Evolutionary conservation across 2,329 filamentous ascomycete species (phyloP).

Genomic region (Fusarium sp.): DNA sequence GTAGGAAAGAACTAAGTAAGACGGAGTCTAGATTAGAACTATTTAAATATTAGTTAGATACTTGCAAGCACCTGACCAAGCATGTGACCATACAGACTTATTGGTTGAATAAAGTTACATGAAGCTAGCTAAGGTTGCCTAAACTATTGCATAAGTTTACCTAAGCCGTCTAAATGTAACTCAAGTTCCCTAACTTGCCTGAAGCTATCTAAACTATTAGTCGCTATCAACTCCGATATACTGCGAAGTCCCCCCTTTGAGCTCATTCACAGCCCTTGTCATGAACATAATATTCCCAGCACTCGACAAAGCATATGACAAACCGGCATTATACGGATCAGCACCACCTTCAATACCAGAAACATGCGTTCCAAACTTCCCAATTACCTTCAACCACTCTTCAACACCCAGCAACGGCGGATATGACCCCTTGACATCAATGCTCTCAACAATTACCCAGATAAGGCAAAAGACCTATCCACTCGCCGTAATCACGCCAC

Average conservation of each 20-base stretch:
- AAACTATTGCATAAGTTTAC: too few relatives aligned
- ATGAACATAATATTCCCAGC: neutral
- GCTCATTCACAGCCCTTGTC: neutral
- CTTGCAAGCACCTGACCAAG: too few relatives aligned
- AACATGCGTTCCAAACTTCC: neutral
- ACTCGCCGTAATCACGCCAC: too few relatives aligned
- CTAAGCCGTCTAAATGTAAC: too few relatives aligned
- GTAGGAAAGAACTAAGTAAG: too few relatives aligned
- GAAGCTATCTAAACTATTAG: fast-evolving
- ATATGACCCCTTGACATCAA: neutral
- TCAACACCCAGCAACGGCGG: neutral
- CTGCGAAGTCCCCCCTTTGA: neutral
- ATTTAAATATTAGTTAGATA: too few relatives aligned
- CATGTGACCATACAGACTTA: too few relatives aligned
- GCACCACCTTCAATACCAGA: neutral
- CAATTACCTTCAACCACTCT: neutral
- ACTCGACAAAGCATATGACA: neutral
- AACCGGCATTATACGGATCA: neutral
- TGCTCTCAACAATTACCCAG: neutral
- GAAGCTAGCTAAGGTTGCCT: too few relatives aligned
- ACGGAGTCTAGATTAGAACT: too few relatives aligned
- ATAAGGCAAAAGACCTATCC: too few relatives aligned
- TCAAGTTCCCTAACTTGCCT: too few relatives aligned
- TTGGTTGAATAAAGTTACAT: too few relatives aligned
- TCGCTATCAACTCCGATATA: neutral